Evolutionary conservation across 768 basidiomycete genomes (phyloP).

Genomic region (Hirschioporus abietinus): DNA sequence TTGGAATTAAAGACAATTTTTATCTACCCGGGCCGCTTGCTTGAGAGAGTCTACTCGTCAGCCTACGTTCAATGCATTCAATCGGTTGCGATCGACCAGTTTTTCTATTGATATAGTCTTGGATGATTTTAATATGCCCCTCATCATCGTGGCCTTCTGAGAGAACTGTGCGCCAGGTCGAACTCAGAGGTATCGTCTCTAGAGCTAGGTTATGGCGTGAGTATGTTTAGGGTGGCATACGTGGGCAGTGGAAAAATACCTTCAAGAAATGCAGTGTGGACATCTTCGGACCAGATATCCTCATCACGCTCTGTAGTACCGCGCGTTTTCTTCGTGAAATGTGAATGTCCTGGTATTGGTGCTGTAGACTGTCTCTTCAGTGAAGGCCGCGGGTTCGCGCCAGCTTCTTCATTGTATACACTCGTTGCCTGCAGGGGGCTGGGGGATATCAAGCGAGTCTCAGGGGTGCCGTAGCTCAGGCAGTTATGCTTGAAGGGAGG

Average conservation of each 20-base stretch:
- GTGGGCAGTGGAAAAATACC: background rate
- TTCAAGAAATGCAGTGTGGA: slow-evolving; percentile 1
- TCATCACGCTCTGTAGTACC: background rate
- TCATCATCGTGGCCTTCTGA: background rate
- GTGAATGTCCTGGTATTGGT: background rate
- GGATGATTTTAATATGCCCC: background rate
- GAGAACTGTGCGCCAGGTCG: background rate
- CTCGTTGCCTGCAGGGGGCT: background rate
- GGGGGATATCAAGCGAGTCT: background rate
- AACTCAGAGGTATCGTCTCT: background rate
- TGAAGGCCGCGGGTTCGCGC: background rate
- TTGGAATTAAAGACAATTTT: background rate
- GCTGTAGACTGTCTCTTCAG: slow-evolving; percentile 4
- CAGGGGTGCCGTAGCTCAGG: background rate
- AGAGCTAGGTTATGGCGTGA: background rate
- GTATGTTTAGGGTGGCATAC: background rate
- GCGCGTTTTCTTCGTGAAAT: background rate
- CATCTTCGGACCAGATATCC: slow-evolving; percentile 2
- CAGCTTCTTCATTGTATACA: background rate
- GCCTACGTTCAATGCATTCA: background rate
- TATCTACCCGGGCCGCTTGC: background rate
- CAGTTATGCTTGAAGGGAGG: background rate
- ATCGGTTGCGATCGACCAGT: slow-evolving; percentile 1
- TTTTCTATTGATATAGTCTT: background rate
- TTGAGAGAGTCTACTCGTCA: background rate